Evolutionary conservation across 805 yeast species (phyloP).

Genomic region (Zygoascus tannicola): DNA sequence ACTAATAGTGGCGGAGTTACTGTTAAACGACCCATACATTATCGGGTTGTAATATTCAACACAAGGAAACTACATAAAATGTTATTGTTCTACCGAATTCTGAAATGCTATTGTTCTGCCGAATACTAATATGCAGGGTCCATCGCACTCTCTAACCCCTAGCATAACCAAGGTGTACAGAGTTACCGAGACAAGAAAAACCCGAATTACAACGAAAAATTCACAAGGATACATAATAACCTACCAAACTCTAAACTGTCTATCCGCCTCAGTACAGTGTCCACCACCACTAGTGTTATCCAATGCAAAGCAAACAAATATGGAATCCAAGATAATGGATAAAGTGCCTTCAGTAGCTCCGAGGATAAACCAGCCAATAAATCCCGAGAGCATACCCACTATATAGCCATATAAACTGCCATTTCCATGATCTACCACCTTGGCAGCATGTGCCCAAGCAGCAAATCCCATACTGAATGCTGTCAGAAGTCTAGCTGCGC

Average conservation of each 20-base stretch:
- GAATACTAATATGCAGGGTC: too few relatives aligned
- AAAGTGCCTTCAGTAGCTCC: slow-evolving; percentile 36
- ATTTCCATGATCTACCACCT: slow-evolving; percentile 23
- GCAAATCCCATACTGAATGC: slow-evolving; percentile 30
- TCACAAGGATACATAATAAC: too few relatives aligned
- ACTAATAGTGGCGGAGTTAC: too few relatives aligned
- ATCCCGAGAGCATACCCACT: slow-evolving; percentile 32
- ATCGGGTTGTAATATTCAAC: too few relatives aligned
- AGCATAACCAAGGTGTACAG: too few relatives aligned
- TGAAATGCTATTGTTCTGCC: too few relatives aligned
- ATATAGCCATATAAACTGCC: slow-evolving; percentile 33
- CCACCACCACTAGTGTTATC: slow-evolving; percentile 24
- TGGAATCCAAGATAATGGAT: slow-evolving; percentile 29
- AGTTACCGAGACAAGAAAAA: too few relatives aligned
- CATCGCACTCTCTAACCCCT: too few relatives aligned
- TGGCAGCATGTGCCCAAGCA: slow-evolving; percentile 35
- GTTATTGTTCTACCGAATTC: too few relatives aligned
- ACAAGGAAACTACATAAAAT: too few relatives aligned
- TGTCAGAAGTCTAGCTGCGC: slow-evolving; percentile 30
- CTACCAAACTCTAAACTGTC: slow-evolving; percentile 9
- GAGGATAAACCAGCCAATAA: slow-evolving; percentile 34
- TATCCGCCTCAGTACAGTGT: slow-evolving; percentile 26
- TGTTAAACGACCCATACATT: too few relatives aligned
- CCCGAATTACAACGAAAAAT: too few relatives aligned
- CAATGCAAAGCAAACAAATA: slow-evolving; percentile 30